Evolutionary conservation across 495 filamentous ascomycete genomes (phyloP), one percentile per base, ranked within the genome.

Genomic region (Hypoxylon lienhwacheense): DNA sequence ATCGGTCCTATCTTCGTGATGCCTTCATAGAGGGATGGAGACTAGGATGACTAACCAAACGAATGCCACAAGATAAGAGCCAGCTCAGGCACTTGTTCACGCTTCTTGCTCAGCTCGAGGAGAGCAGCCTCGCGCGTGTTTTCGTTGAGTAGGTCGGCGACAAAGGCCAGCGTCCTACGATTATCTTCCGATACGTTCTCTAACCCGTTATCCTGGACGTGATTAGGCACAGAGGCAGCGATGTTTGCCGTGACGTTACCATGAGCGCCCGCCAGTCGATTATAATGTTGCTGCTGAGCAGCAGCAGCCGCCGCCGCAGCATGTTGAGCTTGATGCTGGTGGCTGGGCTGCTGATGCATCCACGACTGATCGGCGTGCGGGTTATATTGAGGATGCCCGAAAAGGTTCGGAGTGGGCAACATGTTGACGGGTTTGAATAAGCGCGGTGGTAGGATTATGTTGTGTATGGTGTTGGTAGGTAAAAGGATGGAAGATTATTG

Each of bases 11-110:
- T n/a, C n/a, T n/a, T n/a, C n/a, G n/a, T n/a, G n/a, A n/a, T n/a
- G n/a, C n/a, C n/a, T n/a, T n/a, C n/a, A n/a, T n/a, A n/a, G n/a
- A n/a, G n/a, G n/a, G n/a, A n/a, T 16, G 4, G 12, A 16, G 34
- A 28, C 25, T 6, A 40, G 29, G 16, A 41, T 21, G 44, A 62
- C 87, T 56, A 83, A 97, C 92, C 93, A 67, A 97, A 97, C 2
- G 93, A 97, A 70, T 99, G 92, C 93, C 93, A 99, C 44, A 99
- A 81, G 39, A 99, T 96, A 57, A 99, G 73, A 22, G 93, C 93
- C 52, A 99, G 76, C 70, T 99, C 93, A 11, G 93, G 91, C 11
- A 99, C 95, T 70, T 97, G 95, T 69, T 99, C 93, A 33, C 93
- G 78, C 78, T 99, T 99, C 78, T 99, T 99, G 76, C 92, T 97